Base-by-base conservation (phyloP, 192 early-diverging fungal genomes). In the Backusella australiensis region DNA sequence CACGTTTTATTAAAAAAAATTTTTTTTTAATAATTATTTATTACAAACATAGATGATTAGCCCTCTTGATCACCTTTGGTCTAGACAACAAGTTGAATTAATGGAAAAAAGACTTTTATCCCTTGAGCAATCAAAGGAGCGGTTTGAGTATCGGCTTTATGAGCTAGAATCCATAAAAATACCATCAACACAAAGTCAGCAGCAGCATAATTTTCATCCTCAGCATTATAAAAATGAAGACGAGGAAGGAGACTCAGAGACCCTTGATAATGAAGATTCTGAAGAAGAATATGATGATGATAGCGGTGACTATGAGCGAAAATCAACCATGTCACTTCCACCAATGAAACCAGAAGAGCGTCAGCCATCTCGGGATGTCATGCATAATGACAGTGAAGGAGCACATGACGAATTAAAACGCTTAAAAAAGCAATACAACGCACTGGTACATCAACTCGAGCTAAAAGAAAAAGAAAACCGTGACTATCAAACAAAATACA, bases 131-230 rank as follows among this genome's bases (percentile, higher is more conserved):
- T 38, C 68, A 17, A 69, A 69, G 7, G 21, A 69, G 26, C 68
- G 68, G 68, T 69, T 69, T 39, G 68, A 69, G n/a, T 38, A 69
- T 23, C 68, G 68, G 68, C 68, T 69, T 69, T 38, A 23, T 39
- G 68, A 23, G n/a, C 12, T 69, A 26, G 68, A 71, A 71, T 63
- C 56, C 11, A 12, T 63, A 29, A 23, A 63, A 8, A 7, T 21
- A 8, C 53, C 53, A 56, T 3, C 19, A 56, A 1, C 21, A 56
- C 23, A 49, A 6, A 49, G 17, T 17, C 46, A 49, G 19, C 46
- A 49, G 5, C 46, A 49, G 46, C 46, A n/a, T 49, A 49, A 49
- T 49, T 49, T 49, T n/a, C 46, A 49, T 49, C 46, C 46, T 49
- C 19, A 49, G 46, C 46, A 49, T n/a, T 49, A 63, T 63, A 63